Conservation (phyloP, 768 basidiomycete genomes). For the Suillus alpinus region DNA sequence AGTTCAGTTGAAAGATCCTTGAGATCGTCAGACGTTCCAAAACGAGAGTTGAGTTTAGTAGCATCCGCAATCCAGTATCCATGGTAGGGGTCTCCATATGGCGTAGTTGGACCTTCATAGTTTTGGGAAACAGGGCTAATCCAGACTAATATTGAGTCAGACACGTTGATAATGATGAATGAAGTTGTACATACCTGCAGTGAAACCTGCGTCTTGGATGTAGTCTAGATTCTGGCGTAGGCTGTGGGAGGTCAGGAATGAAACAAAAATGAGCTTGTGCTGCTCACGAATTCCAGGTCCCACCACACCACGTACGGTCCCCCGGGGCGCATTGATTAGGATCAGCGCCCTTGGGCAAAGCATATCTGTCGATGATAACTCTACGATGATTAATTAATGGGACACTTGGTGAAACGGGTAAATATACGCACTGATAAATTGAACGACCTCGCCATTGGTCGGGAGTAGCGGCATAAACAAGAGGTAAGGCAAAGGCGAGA, state of each 20-base stretch:
- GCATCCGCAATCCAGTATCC: slow-evolving; percentile 83
- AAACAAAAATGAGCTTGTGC: neutral
- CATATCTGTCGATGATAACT: slow-evolving; percentile 75
- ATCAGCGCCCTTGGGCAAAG: slow-evolving; percentile 55
- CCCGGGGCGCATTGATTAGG: slow-evolving; percentile 53
- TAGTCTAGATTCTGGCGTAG: slow-evolving; percentile 81
- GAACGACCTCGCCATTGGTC: slow-evolving; percentile 76
- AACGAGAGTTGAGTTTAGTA: slow-evolving; percentile 61
- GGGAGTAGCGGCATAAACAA: slow-evolving; percentile 55
- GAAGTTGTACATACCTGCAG: slow-evolving; percentile 48
- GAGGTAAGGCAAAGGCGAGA: slow-evolving; percentile 25
- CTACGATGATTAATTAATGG: slow-evolving; percentile 28
- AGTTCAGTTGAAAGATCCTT: slow-evolving; percentile 62
- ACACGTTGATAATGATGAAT: neutral
- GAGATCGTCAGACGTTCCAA: slow-evolving; percentile 73
- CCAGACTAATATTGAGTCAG: slow-evolving; percentile 53
- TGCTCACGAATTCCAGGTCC: slow-evolving; percentile 70
- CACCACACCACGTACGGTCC: slow-evolving; percentile 77
- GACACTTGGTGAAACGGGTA: neutral
- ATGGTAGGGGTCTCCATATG: slow-evolving; percentile 83
- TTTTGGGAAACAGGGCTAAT: slow-evolving; percentile 82
- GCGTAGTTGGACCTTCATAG: slow-evolving; percentile 64
- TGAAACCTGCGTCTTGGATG: slow-evolving; percentile 79
- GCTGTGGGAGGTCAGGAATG: slow-evolving; percentile 24
- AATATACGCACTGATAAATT: slow-evolving; percentile 65